Evolutionary conservation across 805 yeast genomes (phyloP).

Genomic region (Saturnispora ahearnii): DNA sequence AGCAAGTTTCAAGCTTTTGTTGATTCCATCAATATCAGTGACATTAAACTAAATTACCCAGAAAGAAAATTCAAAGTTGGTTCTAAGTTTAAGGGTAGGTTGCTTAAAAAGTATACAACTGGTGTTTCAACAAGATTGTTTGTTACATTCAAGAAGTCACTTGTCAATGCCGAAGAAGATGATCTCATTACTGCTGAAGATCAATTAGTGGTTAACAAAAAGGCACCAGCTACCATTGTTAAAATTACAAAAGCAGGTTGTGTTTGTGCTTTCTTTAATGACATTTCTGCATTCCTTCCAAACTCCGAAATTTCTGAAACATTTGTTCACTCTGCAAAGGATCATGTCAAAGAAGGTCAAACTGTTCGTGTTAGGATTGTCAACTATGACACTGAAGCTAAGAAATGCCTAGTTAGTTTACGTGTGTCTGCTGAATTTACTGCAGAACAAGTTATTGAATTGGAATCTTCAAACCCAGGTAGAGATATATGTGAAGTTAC

Average conservation of each 20-base stretch:
- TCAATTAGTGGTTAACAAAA: slow-evolving; percentile 34
- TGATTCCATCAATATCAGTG: slow-evolving; percentile 70
- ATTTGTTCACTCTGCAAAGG: slow-evolving; percentile 66
- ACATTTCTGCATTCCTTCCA: slow-evolving; percentile 72
- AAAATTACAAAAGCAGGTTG: slow-evolving; percentile 71
- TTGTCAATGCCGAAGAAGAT: slow-evolving; percentile 58
- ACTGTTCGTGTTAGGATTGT: slow-evolving; percentile 65
- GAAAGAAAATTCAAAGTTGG: slow-evolving; percentile 89
- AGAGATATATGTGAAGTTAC: slow-evolving; percentile 48
- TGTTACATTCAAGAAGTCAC: slow-evolving; percentile 74
- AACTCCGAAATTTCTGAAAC: slow-evolving; percentile 85
- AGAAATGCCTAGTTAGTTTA: slow-evolving; percentile 63
- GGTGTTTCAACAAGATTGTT: slow-evolving; percentile 39
- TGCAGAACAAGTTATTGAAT: slow-evolving; percentile 36
- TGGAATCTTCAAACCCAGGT: slow-evolving; percentile 48
- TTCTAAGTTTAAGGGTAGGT: slow-evolving; percentile 66
- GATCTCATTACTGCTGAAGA: slow-evolving; percentile 35
- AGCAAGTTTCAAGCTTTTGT: slow-evolving; percentile 68
- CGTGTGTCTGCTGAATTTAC: slow-evolving; percentile 50
- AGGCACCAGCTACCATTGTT: slow-evolving; percentile 68
- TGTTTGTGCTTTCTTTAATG: slow-evolving; percentile 74
- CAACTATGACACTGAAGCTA: slow-evolving; percentile 42
- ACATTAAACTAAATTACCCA: slow-evolving; percentile 74
- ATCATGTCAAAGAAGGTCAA: slow-evolving; percentile 76
- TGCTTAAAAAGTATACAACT: slow-evolving; percentile 39